These are phyloP conservation scores for Reticulascus tulasneorum DNA, from an alignment of 2,329 filamentous ascomycete genomes.

Conservation along the genomic window DNA sequence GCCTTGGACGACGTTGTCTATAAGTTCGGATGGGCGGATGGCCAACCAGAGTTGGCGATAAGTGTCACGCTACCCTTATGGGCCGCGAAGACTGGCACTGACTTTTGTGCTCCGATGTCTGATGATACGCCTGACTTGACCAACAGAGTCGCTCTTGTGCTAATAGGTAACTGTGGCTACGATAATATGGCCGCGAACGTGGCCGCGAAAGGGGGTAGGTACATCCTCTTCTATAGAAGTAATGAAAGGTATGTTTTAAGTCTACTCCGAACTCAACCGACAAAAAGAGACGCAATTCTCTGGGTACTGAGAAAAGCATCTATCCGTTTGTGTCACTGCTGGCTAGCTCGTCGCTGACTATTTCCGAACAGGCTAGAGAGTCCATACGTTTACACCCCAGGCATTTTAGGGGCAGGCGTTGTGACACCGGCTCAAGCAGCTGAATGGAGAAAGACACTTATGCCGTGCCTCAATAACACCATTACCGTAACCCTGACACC, in stretches of 20 bases:
- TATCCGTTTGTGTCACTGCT: too few species aligned
- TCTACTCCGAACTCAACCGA: too few species aligned
- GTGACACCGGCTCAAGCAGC: slow-evolving; percentile 17
- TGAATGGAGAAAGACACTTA: too few species aligned
- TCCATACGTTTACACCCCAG: slow-evolving; percentile 1
- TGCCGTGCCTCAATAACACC: slow-evolving; percentile 17
- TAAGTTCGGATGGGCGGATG: slow-evolving; percentile 11
- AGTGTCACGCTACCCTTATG: slow-evolving; percentile 10
- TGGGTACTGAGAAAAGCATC: too few species aligned
- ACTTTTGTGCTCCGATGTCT: slow-evolving; percentile 35
- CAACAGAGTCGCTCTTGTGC: slow-evolving; percentile 35
- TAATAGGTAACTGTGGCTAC: slow-evolving; percentile 30
- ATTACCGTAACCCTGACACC: slow-evolving; percentile 18
- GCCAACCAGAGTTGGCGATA: slow-evolving; percentile 1
- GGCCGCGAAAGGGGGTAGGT: slow-evolving; percentile 35
- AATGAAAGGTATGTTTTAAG: too few species aligned
- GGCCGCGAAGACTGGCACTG: slow-evolving; percentile 8
- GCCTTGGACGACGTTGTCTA: slow-evolving; percentile 1
- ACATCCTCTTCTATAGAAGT: slow-evolving; percentile 39
- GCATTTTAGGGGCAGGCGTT: slow-evolving; percentile 13
- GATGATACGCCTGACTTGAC: slow-evolving; percentile 35
- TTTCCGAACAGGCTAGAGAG: background rate
- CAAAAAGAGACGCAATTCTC: too few species aligned
- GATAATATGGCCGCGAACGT: slow-evolving; percentile 32
- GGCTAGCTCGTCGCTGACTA: too few species aligned